Base-by-base conservation (phyloP, 306 rosid genomes). In the Oxytropis ochrocephala region DNA sequence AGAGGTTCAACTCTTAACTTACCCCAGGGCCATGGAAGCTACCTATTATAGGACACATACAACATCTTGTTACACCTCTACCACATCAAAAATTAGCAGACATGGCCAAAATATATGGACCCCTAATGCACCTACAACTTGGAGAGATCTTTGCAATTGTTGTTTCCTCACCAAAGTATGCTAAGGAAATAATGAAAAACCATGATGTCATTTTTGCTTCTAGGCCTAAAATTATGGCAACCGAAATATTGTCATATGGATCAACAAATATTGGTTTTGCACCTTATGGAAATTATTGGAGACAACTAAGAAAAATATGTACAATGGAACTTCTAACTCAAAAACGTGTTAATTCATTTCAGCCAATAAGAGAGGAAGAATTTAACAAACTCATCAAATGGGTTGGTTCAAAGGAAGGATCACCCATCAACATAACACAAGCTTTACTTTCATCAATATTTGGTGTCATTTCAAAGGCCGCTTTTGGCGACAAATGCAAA, bases 161-260 rank as follows among this genome's bases (percentile, higher is more conserved):
- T 21, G 82, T 78, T 58, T 85, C 89, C 3, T 81, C 86, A 7
- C 38, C 89, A 27, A 70, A 69, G 32, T 35, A 21, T 35, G 84
- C 62, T 5, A 73, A 1, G 19, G 78, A 73, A 47, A 14, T 73
- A 11, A 63, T 80, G 78, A 75, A 67, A 75, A 75, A 54, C 11
- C 71, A 73, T 62, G 78, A 73, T 64, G 13, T 73, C 2, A 21
- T 12, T 33, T 80, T 84, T 56, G 59, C 82, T 9, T 66, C 74
- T 11, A 78, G 81, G 76, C 81, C 85, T 18, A 24, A 39, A 5
- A 11, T 68, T 13, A 44, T 70, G 10, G 47, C 74, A 8, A 4
- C 63, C 11, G 7, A 50, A 0, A 57, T 66, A 17, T 0, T 76
- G 1, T 6, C 50, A 16, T 51, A 80, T 57, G 64, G 35, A 12